Evolutionary conservation across 805 yeast genomes (phyloP).

Genomic region (Candida germanica): DNA sequence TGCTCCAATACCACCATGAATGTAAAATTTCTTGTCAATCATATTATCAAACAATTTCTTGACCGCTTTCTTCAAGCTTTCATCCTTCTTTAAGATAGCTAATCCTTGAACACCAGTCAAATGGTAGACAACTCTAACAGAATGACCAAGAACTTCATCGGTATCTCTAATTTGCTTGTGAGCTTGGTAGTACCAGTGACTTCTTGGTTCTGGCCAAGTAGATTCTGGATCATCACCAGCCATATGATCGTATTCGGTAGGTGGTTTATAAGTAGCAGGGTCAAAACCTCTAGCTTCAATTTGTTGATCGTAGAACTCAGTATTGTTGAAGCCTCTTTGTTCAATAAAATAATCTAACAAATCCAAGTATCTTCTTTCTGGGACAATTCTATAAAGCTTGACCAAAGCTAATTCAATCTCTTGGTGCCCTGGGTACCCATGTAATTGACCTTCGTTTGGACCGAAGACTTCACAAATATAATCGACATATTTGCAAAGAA

Average conservation of each 20-base stretch:
- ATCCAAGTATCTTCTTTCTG: conserved; percentile 15
- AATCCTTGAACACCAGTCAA: conserved; percentile 20
- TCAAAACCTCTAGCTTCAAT: conserved; percentile 14
- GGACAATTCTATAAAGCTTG: conserved; percentile 15
- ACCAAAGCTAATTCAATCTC: conserved; percentile 23
- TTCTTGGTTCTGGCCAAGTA: conserved; percentile 14
- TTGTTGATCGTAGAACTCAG: conserved; percentile 17
- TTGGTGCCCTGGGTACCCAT: conserved; percentile 24
- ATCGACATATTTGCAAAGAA: conserved; percentile 18
- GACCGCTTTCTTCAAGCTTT: conserved; percentile 12
- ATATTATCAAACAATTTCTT: conserved; percentile 15
- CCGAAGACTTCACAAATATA: conserved; percentile 16
- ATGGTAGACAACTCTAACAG: conserved; percentile 19
- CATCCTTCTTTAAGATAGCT: conserved; percentile 15
- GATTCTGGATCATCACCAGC: conserved; percentile 1
- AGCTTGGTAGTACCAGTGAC: conserved; percentile 21
- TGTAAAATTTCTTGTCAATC: conserved; percentile 19
- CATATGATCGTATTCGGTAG: conserved; percentile 6
- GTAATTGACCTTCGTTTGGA: conserved; percentile 12
- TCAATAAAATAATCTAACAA: conserved; percentile 18
- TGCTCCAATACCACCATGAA: conserved; percentile 24
- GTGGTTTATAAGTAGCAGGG: conserved; percentile 11
- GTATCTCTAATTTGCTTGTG: conserved; percentile 15
- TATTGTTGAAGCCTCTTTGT: conserved; percentile 19
- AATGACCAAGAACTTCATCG: conserved; percentile 19